Conservation (phyloP, 441 rosid species). For the Arabidopsis hybrid region DNA sequence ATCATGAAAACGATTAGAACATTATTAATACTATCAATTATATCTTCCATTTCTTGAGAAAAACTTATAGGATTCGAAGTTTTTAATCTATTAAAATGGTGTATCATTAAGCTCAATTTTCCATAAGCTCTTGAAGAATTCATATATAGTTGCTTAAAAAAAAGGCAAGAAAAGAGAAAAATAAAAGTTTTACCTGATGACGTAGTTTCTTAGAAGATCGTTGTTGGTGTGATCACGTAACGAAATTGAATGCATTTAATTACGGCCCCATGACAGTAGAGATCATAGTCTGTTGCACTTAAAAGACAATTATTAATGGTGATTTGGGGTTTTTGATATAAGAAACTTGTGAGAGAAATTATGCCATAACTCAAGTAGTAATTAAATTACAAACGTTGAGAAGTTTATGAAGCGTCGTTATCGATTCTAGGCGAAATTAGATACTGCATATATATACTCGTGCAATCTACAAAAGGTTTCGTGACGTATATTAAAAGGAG, state of each 20-base stretch:
- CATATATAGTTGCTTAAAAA: neutral
- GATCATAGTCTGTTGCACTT: neutral
- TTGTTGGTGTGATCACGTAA: neutral
- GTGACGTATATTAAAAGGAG: slow-evolving; percentile 12
- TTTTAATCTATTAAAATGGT: neutral
- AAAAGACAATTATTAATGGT: neutral
- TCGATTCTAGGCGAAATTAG: neutral
- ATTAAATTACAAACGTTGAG: neutral
- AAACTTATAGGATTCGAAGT: neutral
- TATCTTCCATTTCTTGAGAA: neutral
- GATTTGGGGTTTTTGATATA: neutral
- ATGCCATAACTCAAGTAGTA: neutral
- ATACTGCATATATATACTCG: neutral
- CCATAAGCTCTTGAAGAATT: neutral
- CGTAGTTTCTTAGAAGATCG: neutral
- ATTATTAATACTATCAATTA: neutral
- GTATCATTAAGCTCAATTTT: too few relatives aligned
- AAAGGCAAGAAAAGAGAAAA: neutral
- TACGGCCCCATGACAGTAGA: neutral
- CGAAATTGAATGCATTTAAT: neutral
- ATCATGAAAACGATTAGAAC: neutral
- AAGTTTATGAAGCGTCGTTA: slow-evolving; percentile 5
- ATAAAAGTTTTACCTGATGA: slow-evolving; percentile 14
- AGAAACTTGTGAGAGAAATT: neutral
- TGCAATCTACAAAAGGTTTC: slow-evolving; percentile 2